Evolutionary conservation across 805 yeast species (phyloP), one percentile per base, ranked within the genome.

Genomic region (Blastobotrys attinorum): DNA sequence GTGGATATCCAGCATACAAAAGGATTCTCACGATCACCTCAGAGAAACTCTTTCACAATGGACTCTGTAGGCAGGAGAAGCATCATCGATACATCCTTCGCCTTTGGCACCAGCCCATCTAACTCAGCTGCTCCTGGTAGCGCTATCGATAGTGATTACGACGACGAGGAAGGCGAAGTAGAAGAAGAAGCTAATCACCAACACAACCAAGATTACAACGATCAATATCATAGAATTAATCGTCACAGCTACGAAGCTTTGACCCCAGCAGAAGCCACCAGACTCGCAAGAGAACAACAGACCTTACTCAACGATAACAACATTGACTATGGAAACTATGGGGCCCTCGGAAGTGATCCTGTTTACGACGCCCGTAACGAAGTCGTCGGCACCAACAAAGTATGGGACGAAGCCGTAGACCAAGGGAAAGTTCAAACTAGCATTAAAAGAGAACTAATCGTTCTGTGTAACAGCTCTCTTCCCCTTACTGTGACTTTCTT

Each of bases 401-500:
- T 50, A 2, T 62, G 64, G 62, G 58, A 52, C 16, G 54, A 47
- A 6, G 64, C 65, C 1, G 55, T 62, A 4, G 42, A 41, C 20
- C 48, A 49, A 20, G 66, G 65, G 22, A 47, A 47, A 29, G 47
- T 62, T 31, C 38, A 43, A 3, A 61, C 66, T 15, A 45, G 55
- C 3, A 35, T 46, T 20, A 31, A 23, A 7, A 42, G 60, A 5
- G 69, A 65, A 48, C 40, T 58, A 7, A 32, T 36, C 2, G 60
- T 56, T 13, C 51, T 65, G 13, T 40, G 52, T 13, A 32, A 33
- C 11, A 61, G 55, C 46, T 65, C 77, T 3, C 53, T 67, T 0
- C 81, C 94, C 0, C 62, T 84, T 47, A 75, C 81, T 2, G 61
- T 82, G 47, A 83, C 94, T 0, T 83, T 84, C 54, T 65, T 83